Evolutionary conservation across 805 yeast species (phyloP), one percentile per base, ranked within the genome.

Genomic region (Grigorovia jiainica): DNA sequence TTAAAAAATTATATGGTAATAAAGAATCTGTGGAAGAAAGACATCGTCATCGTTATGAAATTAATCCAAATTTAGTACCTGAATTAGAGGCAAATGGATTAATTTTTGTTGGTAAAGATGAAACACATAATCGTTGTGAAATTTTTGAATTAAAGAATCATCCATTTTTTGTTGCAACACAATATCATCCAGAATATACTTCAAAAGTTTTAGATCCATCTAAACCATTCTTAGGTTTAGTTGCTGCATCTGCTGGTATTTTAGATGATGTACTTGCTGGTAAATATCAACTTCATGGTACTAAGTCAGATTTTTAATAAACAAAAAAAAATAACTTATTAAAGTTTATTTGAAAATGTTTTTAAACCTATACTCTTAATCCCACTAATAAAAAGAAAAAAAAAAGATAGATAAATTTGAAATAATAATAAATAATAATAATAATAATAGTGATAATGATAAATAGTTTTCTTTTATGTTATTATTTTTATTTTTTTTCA

Each of bases 41-140:
- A 74, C 99, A 92, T 65, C 83, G 99, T 71, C 99, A 92, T 66
- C 80, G 99, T 69, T 92, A 92, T 64, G 99, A 92, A 66, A 85
- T 92, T 54, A 90, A 89, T 66, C 99, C 98, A 13, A 76, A 74
- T 49, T 70, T 85, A 52, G 81, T 89, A 49, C 69, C 66, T 15
- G 65, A 68, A 35, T 75, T 90, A 47, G 97, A 92, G 66, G 63
- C 64, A 7, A 68, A 79, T 40, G 98, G 97, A 16, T 73, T 94
- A 63, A 70, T 71, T 52, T 92, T 89, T 61, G 90, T 92, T 44
- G 98, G 97, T 59, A 86, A 82, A 64, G 98, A 92, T 66, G 97
- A 89, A 60, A 65, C 77, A 37, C 84, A 81, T 48, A 75, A 78
- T 55, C 83, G 99, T 72, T 92, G 94, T 95, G 97, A 92, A 68